These are phyloP conservation scores for Fusarium papillatum DNA, from an alignment of 2,329 filamentous ascomycete species.

Conservation along the genomic window DNA sequence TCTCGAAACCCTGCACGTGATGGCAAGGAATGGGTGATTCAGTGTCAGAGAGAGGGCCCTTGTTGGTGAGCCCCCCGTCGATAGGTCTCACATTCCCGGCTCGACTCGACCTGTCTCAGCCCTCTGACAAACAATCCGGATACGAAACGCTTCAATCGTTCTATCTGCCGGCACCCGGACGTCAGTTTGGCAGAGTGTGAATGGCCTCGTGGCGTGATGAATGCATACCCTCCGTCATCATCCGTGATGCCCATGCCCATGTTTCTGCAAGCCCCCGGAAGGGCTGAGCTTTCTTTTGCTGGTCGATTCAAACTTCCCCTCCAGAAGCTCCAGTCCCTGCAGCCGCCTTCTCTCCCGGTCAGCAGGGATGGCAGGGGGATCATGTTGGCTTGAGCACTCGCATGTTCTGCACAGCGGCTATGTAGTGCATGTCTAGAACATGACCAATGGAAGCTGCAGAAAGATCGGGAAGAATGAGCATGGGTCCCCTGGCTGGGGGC, in stretches of 20 bases:
- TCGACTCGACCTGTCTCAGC: constrained; percentile 19
- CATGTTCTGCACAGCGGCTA: constrained; percentile 58
- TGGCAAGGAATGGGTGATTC: constrained; percentile 5
- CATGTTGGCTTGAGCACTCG: constrained; percentile 55
- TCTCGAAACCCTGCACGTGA: constrained; percentile 23
- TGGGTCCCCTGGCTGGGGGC: constrained; percentile 42
- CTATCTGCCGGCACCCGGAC: constrained; percentile 18
- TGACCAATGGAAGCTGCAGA: constrained; percentile 48
- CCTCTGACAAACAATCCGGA: constrained; percentile 19
- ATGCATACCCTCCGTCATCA: constrained; percentile 39
- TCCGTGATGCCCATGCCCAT: constrained; percentile 39
- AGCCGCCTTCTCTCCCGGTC: constrained; percentile 38
- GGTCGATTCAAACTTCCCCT: constrained; percentile 31
- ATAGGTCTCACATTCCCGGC: constrained; percentile 11
- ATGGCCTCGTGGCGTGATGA: constrained; percentile 35
- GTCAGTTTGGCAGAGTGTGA: constrained; percentile 9
- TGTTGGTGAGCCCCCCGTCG: constrained; percentile 3
- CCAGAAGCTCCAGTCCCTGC: constrained; percentile 48
- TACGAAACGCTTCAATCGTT: constrained; percentile 24
- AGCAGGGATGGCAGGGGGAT: constrained; percentile 43
- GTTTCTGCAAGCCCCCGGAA: constrained; percentile 35
- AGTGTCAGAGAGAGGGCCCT: background rate
- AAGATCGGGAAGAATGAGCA: constrained; percentile 41
- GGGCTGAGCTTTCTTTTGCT: constrained; percentile 41
- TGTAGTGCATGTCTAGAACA: constrained; percentile 52